A percentile compares a stretch with the other conserved stretches of the same genome.
Evolutionary conservation across 1,139 yeast species (phyloP).

Genomic region (Saccharomyces hybrid): DNA sequence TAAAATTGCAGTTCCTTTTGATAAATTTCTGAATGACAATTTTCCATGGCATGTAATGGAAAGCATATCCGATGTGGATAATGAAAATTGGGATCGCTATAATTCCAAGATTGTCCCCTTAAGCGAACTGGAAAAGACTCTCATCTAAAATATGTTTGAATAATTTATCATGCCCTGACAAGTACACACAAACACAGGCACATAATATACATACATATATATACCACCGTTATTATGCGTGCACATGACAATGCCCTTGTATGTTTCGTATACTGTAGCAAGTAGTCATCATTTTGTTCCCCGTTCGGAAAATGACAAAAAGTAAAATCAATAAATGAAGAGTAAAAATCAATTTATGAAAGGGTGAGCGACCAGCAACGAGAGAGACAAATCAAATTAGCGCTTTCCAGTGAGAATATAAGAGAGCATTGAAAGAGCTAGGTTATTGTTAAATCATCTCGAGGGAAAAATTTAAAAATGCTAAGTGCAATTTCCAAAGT

Average conservation of each 20-base stretch:
- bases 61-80: constrained; percentile 29
- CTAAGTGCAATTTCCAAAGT: neutral
- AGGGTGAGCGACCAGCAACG: neutral
- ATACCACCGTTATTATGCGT: neutral
- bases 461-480: neutral
- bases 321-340: neutral
- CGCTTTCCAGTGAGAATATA: neutral
- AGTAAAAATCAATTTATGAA: neutral
- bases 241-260: neutral
- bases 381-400: neutral
- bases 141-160: constrained; percentile 3
- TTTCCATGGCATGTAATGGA: constrained; percentile 45
- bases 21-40: constrained; percentile 37
- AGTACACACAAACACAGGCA: neutral
- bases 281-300: neutral
- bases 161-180: neutral
- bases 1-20: constrained; percentile 25
- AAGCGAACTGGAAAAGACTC: constrained; percentile 27
- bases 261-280: neutral
- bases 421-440: neutral
- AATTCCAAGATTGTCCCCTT: constrained; percentile 30
- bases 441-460: neutral
- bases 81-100: constrained; percentile 31
- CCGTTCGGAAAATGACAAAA: neutral
- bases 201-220: neutral